Conservation (phyloP, 228 moss, liverwort and hornwort genomes). For the Sphagnum fallax region DNA sequence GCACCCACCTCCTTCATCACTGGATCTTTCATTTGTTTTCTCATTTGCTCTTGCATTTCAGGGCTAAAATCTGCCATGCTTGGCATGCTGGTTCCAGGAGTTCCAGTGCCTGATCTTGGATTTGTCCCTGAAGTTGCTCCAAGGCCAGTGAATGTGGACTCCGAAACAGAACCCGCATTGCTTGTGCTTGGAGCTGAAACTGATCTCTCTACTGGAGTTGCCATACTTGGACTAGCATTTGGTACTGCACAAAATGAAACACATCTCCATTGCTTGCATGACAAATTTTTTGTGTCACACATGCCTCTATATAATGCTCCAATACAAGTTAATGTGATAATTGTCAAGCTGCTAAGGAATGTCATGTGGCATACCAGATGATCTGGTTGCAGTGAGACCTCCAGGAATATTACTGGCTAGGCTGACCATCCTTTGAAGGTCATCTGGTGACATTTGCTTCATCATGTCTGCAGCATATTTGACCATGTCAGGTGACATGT, state of each 20-base stretch:
- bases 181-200: slow-evolving; percentile 27
- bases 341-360: no score
- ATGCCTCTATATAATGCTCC: no score
- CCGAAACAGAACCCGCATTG: slow-evolving; percentile 17
- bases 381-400: slow-evolving; percentile 3
- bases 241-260: slow-evolving; percentile 3
- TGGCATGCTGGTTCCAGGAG: slow-evolving; percentile 73
- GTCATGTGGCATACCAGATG: neutral
- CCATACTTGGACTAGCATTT: slow-evolving; percentile 10
- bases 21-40: slow-evolving; percentile 92
- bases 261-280: neutral
- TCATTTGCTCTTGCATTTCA: slow-evolving; percentile 91
- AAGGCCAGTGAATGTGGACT: slow-evolving; percentile 12
- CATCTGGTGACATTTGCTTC: slow-evolving; percentile 80
- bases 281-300: no score
- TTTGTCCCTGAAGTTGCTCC: slow-evolving; percentile 19
- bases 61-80: slow-evolving; percentile 95
- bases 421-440: slow-evolving; percentile 75
- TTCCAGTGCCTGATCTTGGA: slow-evolving; percentile 31
- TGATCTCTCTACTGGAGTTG: slow-evolving; percentile 12
- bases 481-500: slow-evolving; percentile 90
- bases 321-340: no score
- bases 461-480: slow-evolving; percentile 84
- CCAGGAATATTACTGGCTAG: slow-evolving; percentile 68
- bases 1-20: slow-evolving; percentile 84